These are phyloP conservation scores for Solanum corneliomulleri DNA, from an alignment of 257 asterid species.

Conservation along the genomic window DNA sequence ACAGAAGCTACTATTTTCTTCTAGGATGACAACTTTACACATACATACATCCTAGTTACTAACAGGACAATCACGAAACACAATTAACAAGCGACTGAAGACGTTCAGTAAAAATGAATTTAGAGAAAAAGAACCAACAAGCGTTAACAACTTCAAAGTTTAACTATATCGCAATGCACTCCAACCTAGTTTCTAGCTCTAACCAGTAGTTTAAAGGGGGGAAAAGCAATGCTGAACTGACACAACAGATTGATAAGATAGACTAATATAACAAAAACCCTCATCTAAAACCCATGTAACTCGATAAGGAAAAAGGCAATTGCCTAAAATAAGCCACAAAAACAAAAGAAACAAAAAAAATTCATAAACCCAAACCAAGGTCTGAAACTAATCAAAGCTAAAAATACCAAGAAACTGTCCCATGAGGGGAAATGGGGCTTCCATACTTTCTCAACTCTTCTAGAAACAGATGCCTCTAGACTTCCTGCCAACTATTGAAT, in stretches of 20 bases:
- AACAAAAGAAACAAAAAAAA: background rate
- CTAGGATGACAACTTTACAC: background rate
- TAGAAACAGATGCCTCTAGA: background rate
- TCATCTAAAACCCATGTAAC: background rate
- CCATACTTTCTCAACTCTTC: background rate
- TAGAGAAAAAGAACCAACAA: too few relatives aligned
- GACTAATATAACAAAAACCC: background rate
- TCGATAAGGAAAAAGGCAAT: background rate
- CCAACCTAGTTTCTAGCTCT: slow-evolving; percentile 11
- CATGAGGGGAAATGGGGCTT: slow-evolving; percentile 17
- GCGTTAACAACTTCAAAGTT: background rate
- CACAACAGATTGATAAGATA: slow-evolving; percentile 2
- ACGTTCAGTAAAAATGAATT: background rate
- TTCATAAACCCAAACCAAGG: slow-evolving; percentile 13
- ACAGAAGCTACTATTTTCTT: background rate
- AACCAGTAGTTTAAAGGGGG: background rate
- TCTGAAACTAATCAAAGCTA: slow-evolving; percentile 21
- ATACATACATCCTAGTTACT: background rate
- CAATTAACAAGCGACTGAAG: background rate
- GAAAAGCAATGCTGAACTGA: background rate
- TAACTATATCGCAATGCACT: slow-evolving; percentile 10
- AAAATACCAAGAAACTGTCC: slow-evolving; percentile 9
- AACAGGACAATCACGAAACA: background rate
- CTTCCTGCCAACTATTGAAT: background rate
- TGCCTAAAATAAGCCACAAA: background rate